phyloP scores from a whole-genome alignment of 2,329 filamentous ascomycete genomes.

The Ophiocordyceps robertsii region DNA sequence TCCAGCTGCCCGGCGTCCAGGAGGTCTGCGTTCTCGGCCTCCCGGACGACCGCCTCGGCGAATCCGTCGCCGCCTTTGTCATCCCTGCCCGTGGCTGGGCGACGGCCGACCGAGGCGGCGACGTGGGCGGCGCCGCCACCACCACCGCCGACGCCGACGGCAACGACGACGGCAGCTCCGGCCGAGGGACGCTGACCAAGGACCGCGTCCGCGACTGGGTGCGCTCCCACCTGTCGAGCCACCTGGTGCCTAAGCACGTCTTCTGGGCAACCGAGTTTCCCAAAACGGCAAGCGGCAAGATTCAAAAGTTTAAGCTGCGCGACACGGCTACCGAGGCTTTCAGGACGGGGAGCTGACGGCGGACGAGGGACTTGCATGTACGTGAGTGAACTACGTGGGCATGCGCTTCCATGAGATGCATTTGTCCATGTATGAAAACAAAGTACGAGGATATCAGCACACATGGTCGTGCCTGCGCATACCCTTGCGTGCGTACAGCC shows the following conservation, averaged over 20 bases:
- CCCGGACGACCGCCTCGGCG: constrained; percentile 70
- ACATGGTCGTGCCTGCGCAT: no score
- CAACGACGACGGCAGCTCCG: constrained; percentile 2
- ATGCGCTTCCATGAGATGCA: no score
- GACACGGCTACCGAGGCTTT: constrained; percentile 41
- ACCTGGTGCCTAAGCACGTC: constrained; percentile 79
- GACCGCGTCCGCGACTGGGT: constrained; percentile 63
- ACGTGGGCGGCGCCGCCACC: background rate
- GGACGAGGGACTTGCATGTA: no score
- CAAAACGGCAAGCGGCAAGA: constrained; percentile 93
- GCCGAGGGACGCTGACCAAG: constrained; percentile 26
- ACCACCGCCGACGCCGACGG: no score
- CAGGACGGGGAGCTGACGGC: background rate
- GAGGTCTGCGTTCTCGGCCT: constrained; percentile 79
- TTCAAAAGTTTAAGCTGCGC: constrained; percentile 82
- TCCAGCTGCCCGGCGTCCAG: constrained; percentile 54
- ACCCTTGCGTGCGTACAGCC: no score
- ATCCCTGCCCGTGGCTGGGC: constrained; percentile 24
- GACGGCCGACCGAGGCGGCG: background rate
- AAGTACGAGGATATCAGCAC: no score
- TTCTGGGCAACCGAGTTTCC: constrained; percentile 79
- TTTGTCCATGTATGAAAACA: no score
- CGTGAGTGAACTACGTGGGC: no score
- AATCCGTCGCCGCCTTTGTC: constrained; percentile 76
- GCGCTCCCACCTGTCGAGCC: constrained; percentile 48